Evolutionary conservation across 2,329 filamentous ascomycete species (phyloP).

Genomic region (Sordariomycetes sp.): DNA sequence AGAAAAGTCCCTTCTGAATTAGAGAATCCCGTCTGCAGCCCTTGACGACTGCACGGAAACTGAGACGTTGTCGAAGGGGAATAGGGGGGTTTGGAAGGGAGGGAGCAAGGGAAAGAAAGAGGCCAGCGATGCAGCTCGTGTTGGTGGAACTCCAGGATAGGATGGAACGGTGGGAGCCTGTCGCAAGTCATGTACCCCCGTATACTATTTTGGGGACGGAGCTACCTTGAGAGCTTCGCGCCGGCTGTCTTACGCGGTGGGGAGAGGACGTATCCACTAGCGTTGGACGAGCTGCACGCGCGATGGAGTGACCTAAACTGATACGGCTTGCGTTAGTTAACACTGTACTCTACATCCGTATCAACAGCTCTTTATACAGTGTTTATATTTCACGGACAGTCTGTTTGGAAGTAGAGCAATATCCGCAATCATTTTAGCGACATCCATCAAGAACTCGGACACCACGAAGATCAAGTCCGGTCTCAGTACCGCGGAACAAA

Average conservation of each 20-base stretch:
- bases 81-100: neutral
- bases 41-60: neutral
- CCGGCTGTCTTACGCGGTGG: neutral
- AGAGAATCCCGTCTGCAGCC: neutral
- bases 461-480: too few species aligned
- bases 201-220: neutral
- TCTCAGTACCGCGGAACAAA: too few species aligned
- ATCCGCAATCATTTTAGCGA: too few species aligned
- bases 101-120: neutral
- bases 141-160: neutral
- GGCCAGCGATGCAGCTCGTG: conserved; percentile 3
- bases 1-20: neutral
- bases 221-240: neutral
- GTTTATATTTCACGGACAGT: too few species aligned
- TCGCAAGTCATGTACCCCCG: neutral
- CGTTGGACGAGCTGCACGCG: too few species aligned
- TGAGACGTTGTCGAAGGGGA: neutral
- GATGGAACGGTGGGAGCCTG: neutral
- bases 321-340: too few species aligned
- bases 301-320: too few species aligned
- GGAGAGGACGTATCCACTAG: neutral
- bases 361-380: too few species aligned
- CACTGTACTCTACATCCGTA: too few species aligned
- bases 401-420: too few species aligned
- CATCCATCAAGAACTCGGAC: too few species aligned